Conservation (phyloP, 2,329 filamentous ascomycete species). For the Hawksworthiomyces lignivorus region DNA sequence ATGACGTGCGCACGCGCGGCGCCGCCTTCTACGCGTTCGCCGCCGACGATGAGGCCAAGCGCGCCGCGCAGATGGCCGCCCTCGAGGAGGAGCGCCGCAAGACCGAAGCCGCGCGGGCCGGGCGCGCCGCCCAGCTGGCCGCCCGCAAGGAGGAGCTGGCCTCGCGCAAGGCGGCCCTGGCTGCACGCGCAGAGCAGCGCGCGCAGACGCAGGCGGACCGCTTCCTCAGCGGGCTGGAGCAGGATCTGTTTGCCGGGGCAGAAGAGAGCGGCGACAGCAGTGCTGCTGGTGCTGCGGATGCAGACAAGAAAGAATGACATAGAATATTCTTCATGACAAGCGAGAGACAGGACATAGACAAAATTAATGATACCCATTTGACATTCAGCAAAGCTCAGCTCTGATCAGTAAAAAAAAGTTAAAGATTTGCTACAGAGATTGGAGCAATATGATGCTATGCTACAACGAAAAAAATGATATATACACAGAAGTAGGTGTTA, state of each 20-base stretch:
- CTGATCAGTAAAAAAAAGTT: too few relatives aligned
- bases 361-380: too few relatives aligned
- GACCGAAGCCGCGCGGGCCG: constrained; percentile 56
- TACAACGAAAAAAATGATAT: too few relatives aligned
- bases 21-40: constrained; percentile 90
- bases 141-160: constrained; percentile 55
- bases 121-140: constrained; percentile 49
- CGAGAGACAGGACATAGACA: too few relatives aligned
- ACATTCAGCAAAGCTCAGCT: too few relatives aligned
- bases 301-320: too few relatives aligned
- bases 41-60: constrained; percentile 62
- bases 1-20: constrained; percentile 79
- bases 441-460: too few relatives aligned
- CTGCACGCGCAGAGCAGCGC: constrained; percentile 32
- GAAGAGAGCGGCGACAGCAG: too few relatives aligned
- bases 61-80: constrained; percentile 64
- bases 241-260: constrained; percentile 5
- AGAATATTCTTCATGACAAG: too few relatives aligned
- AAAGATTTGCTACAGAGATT: too few relatives aligned
- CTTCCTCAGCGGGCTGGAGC: constrained; percentile 28
- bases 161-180: constrained; percentile 52
- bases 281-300: too few relatives aligned
- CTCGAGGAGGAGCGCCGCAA: constrained; percentile 59
- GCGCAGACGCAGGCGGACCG: constrained; percentile 28
- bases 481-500: too few relatives aligned